Evolutionary conservation across 352 stramenopile species (phyloP).

Genomic region (Globisporangium nagaii): DNA sequence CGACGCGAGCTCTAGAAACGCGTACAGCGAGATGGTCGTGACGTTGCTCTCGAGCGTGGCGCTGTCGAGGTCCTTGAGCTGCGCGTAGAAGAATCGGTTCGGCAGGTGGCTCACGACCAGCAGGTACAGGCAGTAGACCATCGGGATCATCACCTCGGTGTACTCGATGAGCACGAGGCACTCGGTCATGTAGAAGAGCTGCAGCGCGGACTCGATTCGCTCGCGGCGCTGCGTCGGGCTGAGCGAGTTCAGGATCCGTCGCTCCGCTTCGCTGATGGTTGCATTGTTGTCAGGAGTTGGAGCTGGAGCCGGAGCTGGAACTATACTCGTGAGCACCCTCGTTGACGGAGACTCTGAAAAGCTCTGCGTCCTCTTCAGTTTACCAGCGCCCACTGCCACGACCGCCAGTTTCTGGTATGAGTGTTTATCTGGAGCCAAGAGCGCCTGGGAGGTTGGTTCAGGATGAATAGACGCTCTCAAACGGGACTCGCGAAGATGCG

Average conservation of each 20-base stretch:
- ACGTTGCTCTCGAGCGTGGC: background rate
- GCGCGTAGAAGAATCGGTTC: conserved; percentile 19
- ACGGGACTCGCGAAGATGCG: background rate
- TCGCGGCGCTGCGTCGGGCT: background rate
- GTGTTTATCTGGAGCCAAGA: background rate
- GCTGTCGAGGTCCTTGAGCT: conserved; percentile 15
- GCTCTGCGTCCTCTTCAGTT: too few relatives aligned
- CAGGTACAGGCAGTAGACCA: conserved; percentile 7
- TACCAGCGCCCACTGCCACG: too few relatives aligned
- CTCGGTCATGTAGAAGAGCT: conserved; percentile 5
- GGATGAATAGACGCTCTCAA: background rate
- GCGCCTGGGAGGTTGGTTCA: background rate
- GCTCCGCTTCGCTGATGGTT: background rate
- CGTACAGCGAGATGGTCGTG: conserved; percentile 22
- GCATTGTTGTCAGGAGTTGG: background rate
- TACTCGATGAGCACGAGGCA: conserved; percentile 13
- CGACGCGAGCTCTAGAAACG: conserved; percentile 24
- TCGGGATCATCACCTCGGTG: conserved; percentile 10
- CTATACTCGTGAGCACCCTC: background rate
- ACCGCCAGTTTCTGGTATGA: background rate
- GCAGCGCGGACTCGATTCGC: background rate
- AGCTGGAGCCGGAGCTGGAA: background rate
- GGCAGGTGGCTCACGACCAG: conserved; percentile 15
- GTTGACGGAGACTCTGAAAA: background rate
- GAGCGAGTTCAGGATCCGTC: background rate